Conservation (phyloP, 129 eudicot genomes). For the Rutidosis leptorrhynchoides region DNA sequence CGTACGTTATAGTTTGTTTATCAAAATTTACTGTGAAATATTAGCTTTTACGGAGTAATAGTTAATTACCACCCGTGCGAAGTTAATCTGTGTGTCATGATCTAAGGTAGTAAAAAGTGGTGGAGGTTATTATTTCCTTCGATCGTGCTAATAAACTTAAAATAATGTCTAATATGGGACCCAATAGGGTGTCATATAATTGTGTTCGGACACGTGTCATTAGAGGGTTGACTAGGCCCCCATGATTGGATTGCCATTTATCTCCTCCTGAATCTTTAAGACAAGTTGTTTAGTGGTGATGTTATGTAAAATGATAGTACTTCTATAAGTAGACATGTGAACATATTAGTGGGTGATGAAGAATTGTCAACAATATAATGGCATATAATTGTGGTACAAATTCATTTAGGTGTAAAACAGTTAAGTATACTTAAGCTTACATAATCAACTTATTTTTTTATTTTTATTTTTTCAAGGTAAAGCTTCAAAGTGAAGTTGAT, state of each 20-base stretch:
- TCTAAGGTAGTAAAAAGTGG: too few relatives aligned
- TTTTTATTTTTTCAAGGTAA: too few relatives aligned
- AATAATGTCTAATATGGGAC: neutral
- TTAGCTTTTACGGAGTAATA: too few relatives aligned
- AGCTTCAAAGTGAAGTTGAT: too few relatives aligned
- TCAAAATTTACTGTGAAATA: too few relatives aligned
- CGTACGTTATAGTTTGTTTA: too few relatives aligned
- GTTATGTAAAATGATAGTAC: neutral
- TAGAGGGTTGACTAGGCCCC: conserved; percentile 24
- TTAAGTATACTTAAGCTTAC: too few relatives aligned
- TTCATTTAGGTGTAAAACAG: neutral
- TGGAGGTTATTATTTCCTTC: too few relatives aligned
- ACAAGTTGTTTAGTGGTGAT: conserved; percentile 24
- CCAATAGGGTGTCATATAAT: neutral
- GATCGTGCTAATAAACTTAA: too few relatives aligned
- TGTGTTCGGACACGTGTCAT: conserved; percentile 16
- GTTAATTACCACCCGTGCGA: too few relatives aligned
- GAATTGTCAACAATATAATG: conserved; percentile 14
- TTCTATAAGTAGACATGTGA: neutral
- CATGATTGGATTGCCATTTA: conserved; percentile 1
- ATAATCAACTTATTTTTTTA: too few relatives aligned
- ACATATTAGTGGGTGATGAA: neutral
- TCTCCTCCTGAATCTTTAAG: conserved; percentile 10
- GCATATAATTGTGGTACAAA: neutral
- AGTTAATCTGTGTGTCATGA: too few relatives aligned